Conservation (phyloP, 352 stramenopile species). For the Globisporangium acanthophoron region DNA sequence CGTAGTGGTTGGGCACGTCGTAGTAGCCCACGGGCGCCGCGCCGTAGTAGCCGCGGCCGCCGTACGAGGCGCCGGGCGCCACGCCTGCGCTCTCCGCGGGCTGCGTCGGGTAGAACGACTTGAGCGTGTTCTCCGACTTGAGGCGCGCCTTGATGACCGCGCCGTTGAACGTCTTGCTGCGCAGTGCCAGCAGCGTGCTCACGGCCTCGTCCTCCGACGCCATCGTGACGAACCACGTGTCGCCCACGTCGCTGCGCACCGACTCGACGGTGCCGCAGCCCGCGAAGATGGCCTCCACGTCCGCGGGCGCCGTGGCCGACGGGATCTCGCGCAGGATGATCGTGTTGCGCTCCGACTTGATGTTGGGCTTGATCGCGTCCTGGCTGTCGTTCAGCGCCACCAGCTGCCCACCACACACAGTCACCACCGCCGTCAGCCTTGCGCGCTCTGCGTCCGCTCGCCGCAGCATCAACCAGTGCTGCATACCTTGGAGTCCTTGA, state of each 20-base stretch:
- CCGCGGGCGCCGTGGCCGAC: constrained; percentile 73
- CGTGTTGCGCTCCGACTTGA: constrained; percentile 90
- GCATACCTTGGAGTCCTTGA: constrained; percentile 50
- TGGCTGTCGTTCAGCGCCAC: constrained; percentile 69
- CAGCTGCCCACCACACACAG: constrained; percentile 23
- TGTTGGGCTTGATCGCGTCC: constrained; percentile 90
- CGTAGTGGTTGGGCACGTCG: constrained; percentile 51
- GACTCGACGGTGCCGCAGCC: constrained; percentile 67
- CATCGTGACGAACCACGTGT: constrained; percentile 93
- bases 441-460: background rate
- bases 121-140: constrained; percentile 91
- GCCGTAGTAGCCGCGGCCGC: constrained; percentile 66
- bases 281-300: constrained; percentile 87
- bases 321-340: constrained; percentile 92
- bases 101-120: constrained; percentile 88
- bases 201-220: constrained; percentile 85
- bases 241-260: constrained; percentile 89
- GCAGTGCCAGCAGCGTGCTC: constrained; percentile 76
- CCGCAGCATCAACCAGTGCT: background rate
- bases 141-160: constrained; percentile 87
- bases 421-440: background rate
- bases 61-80: constrained; percentile 32
- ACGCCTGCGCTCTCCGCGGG: constrained; percentile 36
- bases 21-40: constrained; percentile 54
- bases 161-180: constrained; percentile 88